A percentile compares a stretch with the other conserved stretches of the same genome.
Evolutionary conservation across 495 filamentous ascomycete genomes (phyloP).

Genomic region (Aspergillus panamensis): DNA sequence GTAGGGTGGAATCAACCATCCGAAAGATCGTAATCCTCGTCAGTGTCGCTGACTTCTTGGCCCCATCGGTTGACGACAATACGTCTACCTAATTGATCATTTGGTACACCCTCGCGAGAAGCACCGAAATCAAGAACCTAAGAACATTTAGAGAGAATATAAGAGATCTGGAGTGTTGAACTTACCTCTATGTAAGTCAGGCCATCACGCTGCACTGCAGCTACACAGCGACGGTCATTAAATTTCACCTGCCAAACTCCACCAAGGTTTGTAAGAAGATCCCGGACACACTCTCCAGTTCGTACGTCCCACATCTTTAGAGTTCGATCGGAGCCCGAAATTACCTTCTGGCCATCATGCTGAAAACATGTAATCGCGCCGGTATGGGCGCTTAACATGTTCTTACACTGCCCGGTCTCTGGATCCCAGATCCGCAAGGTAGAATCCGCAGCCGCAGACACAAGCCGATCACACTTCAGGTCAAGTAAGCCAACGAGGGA

Average conservation of each 20-base stretch:
- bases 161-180: background rate
- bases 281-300: slow-evolving; percentile 86
- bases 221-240: slow-evolving; percentile 91
- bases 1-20: slow-evolving; percentile 25
- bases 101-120: slow-evolving; percentile 71
- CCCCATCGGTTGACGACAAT: slow-evolving; percentile 69
- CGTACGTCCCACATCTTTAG: slow-evolving; percentile 99
- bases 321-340: slow-evolving; percentile 91
- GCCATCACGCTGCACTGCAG: slow-evolving; percentile 88
- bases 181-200: slow-evolving; percentile 95
- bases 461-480: slow-evolving; percentile 78
- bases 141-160: slow-evolving; percentile 10
- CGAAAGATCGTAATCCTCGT: slow-evolving; percentile 44
- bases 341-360: slow-evolving; percentile 94
- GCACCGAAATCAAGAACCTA: slow-evolving; percentile 73
- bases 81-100: slow-evolving; percentile 71
- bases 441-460: slow-evolving; percentile 92
- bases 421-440: slow-evolving; percentile 98
- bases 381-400: slow-evolving; percentile 84
- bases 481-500: slow-evolving; percentile 91
- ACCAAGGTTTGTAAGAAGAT: slow-evolving; percentile 91
- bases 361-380: slow-evolving; percentile 99
- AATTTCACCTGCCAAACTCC: slow-evolving; percentile 99
- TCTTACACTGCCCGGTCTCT: slow-evolving; percentile 85
- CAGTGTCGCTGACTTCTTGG: slow-evolving; percentile 39